Evolutionary conservation across 2,329 filamentous ascomycete genomes (phyloP), one percentile per base, ranked within the genome.

Genomic region (Pseudogymnoascus sp.): DNA sequence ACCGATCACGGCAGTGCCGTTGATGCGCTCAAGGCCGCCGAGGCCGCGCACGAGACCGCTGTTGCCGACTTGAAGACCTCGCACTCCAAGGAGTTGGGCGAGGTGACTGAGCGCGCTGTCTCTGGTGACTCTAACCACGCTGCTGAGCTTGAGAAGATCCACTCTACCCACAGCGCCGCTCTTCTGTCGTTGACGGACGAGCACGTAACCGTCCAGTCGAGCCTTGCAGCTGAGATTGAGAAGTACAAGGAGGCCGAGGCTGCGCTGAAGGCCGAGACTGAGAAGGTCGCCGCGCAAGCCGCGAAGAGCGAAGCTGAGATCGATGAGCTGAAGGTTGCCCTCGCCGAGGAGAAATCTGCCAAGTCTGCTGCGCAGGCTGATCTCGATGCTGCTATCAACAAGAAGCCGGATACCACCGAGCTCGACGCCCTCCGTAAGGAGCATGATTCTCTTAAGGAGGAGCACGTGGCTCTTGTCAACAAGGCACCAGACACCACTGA

Each of bases 31-130:
- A 77, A 83, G 62, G 74, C 78, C 31, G 82, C 81, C 69, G 79
- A 83, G 65, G 76, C 76, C 16, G 79, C 82, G 62, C 80, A 86
- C 67, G 78, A 84, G 66, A 77, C 80, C 70, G 78, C 78, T 44
- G 73, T 88, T 1, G 81, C 84, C 42, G 80, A 81, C 1, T 73
- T 88, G 56, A 81, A 78, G 64, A 79, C 81, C 8, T 82, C 78
- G 67, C 82, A 87, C 68, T 82, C 82, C 4, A 82, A 85, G 75
- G 83, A 84, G 69, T 71, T 88, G 8, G 82, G 86, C 72, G 74
- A 74, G 36, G 82, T 82, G 61, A 84, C 84, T 76, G 81, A 78
- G 62, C 77, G 75, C 59, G 78, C 79, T 14, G 70, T 71, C 18
- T 79, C 79, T 40, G 81, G 83, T 61, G 75, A 76, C 62, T 78